These are phyloP conservation scores for Rhizopus delemar DNA, from an alignment of 371 early-diverging fungal genomes.

Conservation along the genomic window DNA sequence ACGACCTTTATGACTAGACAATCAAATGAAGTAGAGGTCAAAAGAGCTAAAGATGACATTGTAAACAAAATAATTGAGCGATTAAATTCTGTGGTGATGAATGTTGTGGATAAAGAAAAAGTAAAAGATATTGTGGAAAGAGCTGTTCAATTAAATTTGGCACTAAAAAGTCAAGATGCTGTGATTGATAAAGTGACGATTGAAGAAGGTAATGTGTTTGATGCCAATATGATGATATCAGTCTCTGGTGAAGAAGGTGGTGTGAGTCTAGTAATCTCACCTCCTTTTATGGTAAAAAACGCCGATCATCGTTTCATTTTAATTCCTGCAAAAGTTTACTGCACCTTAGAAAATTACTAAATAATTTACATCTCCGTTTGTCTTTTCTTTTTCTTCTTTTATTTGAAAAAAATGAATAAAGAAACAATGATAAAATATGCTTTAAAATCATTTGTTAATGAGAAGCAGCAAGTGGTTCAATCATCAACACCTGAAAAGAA, in stretches of 20 bases:
- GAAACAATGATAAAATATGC: conserved; percentile 24
- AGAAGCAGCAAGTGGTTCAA: not conserved
- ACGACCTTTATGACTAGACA: conserved; percentile 32
- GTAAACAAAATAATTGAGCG: conserved; percentile 1
- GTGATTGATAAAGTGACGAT: conserved; percentile 22
- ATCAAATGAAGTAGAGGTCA: conserved; percentile 16
- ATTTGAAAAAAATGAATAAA: conserved; percentile 14
- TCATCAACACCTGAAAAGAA: not conserved
- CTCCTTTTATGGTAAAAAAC: conserved; percentile 34
- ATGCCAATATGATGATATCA: conserved; percentile 26
- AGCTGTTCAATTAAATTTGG: conserved; percentile 26
- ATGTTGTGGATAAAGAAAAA: not conserved
- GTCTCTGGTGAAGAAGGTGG: conserved; percentile 4
- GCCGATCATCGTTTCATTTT: conserved; percentile 30
- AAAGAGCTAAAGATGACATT: conserved; percentile 19
- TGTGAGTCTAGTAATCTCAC: conserved; percentile 27
- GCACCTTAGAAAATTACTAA: conserved; percentile 10
- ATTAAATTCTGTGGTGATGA: conserved; percentile 4
- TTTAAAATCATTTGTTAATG: conserved; percentile 12
- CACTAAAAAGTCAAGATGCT: conserved; percentile 36
- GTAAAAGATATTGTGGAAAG: conserved; percentile 17
- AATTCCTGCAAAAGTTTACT: conserved; percentile 41
- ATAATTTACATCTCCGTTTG: not conserved
- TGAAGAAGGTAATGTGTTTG: conserved; percentile 24
- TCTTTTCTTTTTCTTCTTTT: conserved; percentile 2